Conservation (phyloP, 2,329 filamentous ascomycete genomes). For the Exserohilum turcica region DNA sequence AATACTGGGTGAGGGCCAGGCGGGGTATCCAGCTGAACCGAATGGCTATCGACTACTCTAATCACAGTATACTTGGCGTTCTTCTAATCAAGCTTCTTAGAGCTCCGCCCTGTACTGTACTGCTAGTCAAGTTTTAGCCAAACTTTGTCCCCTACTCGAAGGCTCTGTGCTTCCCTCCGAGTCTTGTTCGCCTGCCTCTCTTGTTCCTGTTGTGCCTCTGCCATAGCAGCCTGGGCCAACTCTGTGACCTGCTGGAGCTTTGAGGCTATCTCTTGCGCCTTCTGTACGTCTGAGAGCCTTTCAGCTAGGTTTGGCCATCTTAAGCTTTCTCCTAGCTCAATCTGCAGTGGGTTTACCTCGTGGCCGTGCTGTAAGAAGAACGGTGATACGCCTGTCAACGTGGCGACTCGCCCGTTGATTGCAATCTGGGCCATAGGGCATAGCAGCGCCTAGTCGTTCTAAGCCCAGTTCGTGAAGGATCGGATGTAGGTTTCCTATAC, state of each 20-base stretch:
- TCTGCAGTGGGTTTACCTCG: not conserved
- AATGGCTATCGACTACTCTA: not conserved
- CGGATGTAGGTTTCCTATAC: not conserved
- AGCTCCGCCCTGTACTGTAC: no score
- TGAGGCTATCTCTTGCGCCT: not conserved
- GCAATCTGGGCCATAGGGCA: not conserved
- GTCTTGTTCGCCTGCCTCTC: no score
- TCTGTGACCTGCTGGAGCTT: not conserved
- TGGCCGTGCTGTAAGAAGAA: conserved; percentile 1
- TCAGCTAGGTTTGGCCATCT: no score
- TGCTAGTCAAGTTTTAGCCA: no score
- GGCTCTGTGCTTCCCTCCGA: no score
- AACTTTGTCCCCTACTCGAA: no score
- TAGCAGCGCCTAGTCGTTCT: not conserved
- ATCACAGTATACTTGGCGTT: not conserved
- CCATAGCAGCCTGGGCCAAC: not conserved
- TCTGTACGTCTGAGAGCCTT: not conserved
- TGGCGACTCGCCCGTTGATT: not conserved
- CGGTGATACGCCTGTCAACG: not conserved
- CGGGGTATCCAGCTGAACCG: not conserved
- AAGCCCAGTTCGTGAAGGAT: not conserved
- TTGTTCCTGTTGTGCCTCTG: not conserved
- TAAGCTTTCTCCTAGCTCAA: not conserved
- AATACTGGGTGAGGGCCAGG: not conserved
- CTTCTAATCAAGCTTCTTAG: no score